Percentiles rank a stretch among this genome's conserved stretches.
phyloP scores from a whole-genome alignment of 2,329 filamentous ascomycete genomes.

The Colletotrichum endophyticum region DNA sequence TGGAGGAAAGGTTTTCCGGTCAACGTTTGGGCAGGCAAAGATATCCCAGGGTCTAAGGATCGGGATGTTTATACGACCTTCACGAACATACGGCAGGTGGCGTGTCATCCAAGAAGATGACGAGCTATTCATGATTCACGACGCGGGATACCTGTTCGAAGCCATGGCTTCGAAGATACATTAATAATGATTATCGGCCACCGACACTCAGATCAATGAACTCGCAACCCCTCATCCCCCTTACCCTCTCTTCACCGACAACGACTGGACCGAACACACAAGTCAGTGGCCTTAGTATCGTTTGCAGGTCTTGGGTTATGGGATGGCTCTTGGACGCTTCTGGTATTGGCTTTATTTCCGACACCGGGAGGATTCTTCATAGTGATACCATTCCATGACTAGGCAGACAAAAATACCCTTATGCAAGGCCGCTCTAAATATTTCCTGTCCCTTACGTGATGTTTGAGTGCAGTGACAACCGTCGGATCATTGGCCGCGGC shows the following conservation, averaged over 20 bases:
- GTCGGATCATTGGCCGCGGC: neutral
- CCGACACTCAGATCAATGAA: neutral
- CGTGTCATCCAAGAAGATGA: neutral
- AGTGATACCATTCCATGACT: slow-evolving; percentile 9
- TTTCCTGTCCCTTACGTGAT: neutral
- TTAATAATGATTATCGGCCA: slow-evolving; percentile 20
- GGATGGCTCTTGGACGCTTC: slow-evolving; percentile 2
- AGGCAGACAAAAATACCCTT: slow-evolving; percentile 6
- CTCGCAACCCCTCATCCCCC: neutral
- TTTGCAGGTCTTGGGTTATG: slow-evolving; percentile 9
- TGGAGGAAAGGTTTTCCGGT: slow-evolving; percentile 19
- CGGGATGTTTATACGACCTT: slow-evolving; percentile 6
- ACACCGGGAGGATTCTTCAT: slow-evolving; percentile 10
- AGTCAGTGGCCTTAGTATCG: neutral
- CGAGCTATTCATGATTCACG: slow-evolving; percentile 15
- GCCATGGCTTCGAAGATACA: slow-evolving; percentile 17
- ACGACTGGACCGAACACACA: slow-evolving; percentile 10
- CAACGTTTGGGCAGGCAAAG: slow-evolving; percentile 19
- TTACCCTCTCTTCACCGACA: neutral
- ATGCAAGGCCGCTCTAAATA: slow-evolving; percentile 10
- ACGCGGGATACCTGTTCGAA: slow-evolving; percentile 22
- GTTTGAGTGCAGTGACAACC: neutral
- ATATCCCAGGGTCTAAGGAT: slow-evolving; percentile 6
- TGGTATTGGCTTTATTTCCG: slow-evolving; percentile 2
- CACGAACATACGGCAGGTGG: slow-evolving; percentile 18